These are phyloP conservation scores for Eimeria acervulina DNA, from an alignment of 169 alveolate species.

Conservation along the genomic window DNA sequence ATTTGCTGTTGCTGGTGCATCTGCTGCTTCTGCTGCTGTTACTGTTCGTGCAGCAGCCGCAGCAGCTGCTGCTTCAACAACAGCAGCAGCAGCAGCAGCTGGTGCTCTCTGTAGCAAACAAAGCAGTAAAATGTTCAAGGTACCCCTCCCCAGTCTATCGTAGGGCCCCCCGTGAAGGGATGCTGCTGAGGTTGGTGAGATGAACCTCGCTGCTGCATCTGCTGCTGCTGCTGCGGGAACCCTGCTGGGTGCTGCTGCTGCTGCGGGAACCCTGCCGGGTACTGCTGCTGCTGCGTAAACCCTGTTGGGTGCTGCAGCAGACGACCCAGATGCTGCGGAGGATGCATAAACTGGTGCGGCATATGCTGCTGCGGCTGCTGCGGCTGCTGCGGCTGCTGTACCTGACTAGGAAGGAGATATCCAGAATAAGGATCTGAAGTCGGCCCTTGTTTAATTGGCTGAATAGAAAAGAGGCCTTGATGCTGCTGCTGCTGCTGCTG, in stretches of 20 bases:
- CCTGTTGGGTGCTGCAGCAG: neutral
- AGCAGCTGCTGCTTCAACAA: neutral
- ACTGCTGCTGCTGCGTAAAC: neutral
- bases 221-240: neutral
- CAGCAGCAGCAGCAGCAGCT: too few species aligned
- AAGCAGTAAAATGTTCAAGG: too few species aligned
- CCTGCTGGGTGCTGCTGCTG: neutral
- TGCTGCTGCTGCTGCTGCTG: slow-evolving; percentile 34
- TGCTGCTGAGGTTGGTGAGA: too few species aligned
- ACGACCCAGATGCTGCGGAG: too few species aligned
- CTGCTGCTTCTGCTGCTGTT: neutral
- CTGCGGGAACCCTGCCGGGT: neutral
- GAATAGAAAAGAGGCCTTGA: neutral
- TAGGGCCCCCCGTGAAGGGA: too few species aligned
- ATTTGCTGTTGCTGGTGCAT: neutral
- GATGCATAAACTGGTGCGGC: too few species aligned
- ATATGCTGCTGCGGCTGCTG: neutral
- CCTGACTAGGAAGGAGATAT: slow-evolving; percentile 31
- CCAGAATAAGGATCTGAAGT: neutral
- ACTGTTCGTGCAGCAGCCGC: neutral
- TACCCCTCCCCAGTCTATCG: too few species aligned
- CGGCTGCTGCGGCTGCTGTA: slow-evolving; percentile 17
- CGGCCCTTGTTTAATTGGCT: neutral
- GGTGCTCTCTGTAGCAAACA: too few species aligned
- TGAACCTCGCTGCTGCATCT: neutral